Conservation (phyloP, 345 rosid genomes). For the Salix koriyanagi region DNA sequence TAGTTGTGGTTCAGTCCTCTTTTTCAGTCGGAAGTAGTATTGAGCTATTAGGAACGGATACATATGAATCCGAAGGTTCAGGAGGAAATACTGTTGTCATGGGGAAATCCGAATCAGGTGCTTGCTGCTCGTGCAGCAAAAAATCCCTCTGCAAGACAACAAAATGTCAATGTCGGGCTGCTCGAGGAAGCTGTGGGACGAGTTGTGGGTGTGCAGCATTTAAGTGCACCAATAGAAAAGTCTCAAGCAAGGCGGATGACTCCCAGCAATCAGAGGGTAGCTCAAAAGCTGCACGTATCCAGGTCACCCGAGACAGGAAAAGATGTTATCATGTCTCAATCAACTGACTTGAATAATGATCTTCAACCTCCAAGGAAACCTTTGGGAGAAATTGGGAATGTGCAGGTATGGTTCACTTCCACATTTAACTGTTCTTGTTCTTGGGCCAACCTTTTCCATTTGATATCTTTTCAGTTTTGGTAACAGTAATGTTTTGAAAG, state of each 20-base stretch:
- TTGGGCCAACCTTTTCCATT: not conserved
- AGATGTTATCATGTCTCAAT: not conserved
- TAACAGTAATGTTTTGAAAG: no score
- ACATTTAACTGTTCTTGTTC: not conserved
- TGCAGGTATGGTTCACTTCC: constrained; percentile 9
- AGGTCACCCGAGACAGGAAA: constrained; percentile 1
- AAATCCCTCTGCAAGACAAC: constrained; percentile 26
- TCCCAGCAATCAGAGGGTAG: not conserved
- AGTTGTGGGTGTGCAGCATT: constrained; percentile 22
- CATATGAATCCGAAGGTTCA: constrained; percentile 5
- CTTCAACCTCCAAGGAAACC: constrained; percentile 11
- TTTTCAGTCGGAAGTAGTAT: constrained; percentile 37
- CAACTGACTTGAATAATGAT: constrained; percentile 8
- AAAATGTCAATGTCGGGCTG: constrained; percentile 29
- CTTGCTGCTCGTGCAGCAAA: constrained; percentile 27
- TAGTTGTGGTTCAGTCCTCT: constrained; percentile 36
- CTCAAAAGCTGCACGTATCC: not conserved
- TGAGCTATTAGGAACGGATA: constrained; percentile 7
- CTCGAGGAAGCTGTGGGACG: constrained; percentile 14
- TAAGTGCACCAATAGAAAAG: constrained; percentile 22
- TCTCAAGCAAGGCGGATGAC: constrained; percentile 1
- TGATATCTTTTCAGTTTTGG: not conserved
- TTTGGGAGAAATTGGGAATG: constrained; percentile 17
- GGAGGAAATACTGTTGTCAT: not conserved
- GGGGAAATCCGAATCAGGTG: constrained; percentile 6